Conservation (phyloP, 495 filamentous ascomycete species). For the Penicillium bialowiezense region DNA sequence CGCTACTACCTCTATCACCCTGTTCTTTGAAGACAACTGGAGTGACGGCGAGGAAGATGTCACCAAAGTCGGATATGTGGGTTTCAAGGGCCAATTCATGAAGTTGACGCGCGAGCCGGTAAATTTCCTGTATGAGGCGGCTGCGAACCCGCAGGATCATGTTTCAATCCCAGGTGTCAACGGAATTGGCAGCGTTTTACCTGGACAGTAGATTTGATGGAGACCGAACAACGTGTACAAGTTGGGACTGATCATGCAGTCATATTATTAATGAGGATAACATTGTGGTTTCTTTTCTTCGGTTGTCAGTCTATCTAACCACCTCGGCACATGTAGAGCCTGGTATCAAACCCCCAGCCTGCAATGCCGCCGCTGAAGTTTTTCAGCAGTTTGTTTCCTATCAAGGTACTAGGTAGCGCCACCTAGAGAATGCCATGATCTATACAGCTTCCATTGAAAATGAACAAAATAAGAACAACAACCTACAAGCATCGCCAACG, state of each 20-base stretch:
- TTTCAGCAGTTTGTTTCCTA: no score
- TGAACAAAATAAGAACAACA: no score
- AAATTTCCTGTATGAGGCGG: conserved; percentile 87
- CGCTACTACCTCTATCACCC: conserved; percentile 66
- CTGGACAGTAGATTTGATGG: conserved; percentile 27
- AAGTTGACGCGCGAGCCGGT: conserved; percentile 76
- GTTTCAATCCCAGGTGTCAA: conserved; percentile 47
- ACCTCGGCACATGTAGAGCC: no score
- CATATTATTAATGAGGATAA: conserved; percentile 5
- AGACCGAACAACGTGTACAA: background rate
- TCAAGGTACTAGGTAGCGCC: no score
- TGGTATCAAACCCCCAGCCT: no score
- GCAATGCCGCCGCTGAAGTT: no score
- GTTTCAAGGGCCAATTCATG: conserved; percentile 92
- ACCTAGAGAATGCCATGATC: background rate
- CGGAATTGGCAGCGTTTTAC: conserved; percentile 39
- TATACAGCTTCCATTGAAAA: conserved; percentile 3
- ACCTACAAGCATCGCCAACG: conserved; percentile 31
- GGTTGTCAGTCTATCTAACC: background rate
- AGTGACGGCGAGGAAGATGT: conserved; percentile 68
- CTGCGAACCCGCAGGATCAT: conserved; percentile 88
- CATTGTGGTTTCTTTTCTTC: background rate
- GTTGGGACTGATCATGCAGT: background rate
- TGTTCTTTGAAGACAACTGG: conserved; percentile 76
- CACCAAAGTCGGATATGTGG: conserved; percentile 76